Evolutionary conservation across 2,329 filamentous ascomycete species (phyloP).

Genomic region (Ceratocystiopsis minuta): DNA sequence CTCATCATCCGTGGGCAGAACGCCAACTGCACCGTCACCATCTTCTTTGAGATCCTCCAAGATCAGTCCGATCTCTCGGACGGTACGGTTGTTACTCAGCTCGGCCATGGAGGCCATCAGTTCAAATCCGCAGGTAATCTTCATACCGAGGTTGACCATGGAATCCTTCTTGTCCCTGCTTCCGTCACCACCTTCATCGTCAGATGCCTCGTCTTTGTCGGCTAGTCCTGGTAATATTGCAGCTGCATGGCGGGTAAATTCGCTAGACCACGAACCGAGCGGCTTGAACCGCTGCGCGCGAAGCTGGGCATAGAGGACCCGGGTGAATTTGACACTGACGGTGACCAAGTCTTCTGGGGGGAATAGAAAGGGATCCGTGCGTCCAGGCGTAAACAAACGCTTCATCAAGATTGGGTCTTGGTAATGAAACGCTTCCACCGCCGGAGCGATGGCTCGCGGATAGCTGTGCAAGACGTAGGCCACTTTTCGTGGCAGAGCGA

Average conservation of each 20-base stretch:
- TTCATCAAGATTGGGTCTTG: conserved; percentile 64
- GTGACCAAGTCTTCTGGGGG: conserved; percentile 63
- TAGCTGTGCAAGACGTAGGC: conserved; percentile 61
- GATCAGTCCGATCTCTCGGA: conserved; percentile 58
- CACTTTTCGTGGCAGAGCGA: conserved; percentile 64
- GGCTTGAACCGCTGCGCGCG: conserved; percentile 68
- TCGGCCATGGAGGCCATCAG: conserved; percentile 57
- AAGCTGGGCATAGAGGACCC: conserved; percentile 77
- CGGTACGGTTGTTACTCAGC: conserved; percentile 47
- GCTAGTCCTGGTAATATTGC: conserved; percentile 2
- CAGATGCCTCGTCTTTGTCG: conserved; percentile 4
- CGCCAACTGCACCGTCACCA: conserved; percentile 28
- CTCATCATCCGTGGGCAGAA: conserved; percentile 54
- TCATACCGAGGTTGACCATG: conserved; percentile 63
- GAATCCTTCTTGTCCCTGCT: conserved; percentile 12
- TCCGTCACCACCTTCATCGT: background rate
- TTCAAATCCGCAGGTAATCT: conserved; percentile 77
- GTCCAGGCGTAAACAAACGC: conserved; percentile 29
- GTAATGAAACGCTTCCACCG: conserved; percentile 82
- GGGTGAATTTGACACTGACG: conserved; percentile 66
- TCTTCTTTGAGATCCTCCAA: conserved; percentile 60
- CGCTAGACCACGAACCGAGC: conserved; percentile 31
- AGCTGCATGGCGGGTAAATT: conserved; percentile 14
- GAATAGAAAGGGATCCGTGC: conserved; percentile 32
- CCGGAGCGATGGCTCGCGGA: conserved; percentile 61